Evolutionary conservation across 257 asterid species (phyloP).

Genomic region (Nicotiana attenuata): DNA sequence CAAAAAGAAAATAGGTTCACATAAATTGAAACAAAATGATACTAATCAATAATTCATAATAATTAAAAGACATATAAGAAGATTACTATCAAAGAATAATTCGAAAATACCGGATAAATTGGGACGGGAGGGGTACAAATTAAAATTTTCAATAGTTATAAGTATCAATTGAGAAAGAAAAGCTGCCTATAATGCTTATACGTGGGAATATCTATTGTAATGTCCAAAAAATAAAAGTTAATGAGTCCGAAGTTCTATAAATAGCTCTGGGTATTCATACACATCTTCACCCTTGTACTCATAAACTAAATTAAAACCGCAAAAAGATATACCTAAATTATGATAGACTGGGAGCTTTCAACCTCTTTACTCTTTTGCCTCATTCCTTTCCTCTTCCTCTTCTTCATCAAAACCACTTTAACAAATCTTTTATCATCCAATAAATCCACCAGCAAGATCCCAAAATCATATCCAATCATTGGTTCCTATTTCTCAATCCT

Average conservation of each 20-base stretch:
- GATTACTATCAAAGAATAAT: no score
- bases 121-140: no score
- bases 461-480: constrained; percentile 43
- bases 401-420: constrained; percentile 10
- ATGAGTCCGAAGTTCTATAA: neutral
- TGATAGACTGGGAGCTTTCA: constrained; percentile 14
- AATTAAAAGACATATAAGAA: no score
- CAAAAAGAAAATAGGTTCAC: no score
- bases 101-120: no score
- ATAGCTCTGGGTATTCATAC: neutral
- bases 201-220: no score
- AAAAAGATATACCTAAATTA: neutral
- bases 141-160: no score
- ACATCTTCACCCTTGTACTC: neutral
- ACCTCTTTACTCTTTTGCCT: constrained; percentile 22
- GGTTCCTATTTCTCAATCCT: constrained; percentile 40
- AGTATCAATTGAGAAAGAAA: no score
- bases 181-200: no score
- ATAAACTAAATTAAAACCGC: neutral
- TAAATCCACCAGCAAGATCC: constrained; percentile 19
- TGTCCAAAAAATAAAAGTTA: no score
- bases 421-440: neutral
- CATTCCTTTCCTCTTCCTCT: constrained; percentile 25
- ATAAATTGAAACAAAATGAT: no score
- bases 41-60: no score